Evolutionary conservation across 176 grass and related monocot genomes (phyloP).

Genomic region (Musa beccarii): DNA sequence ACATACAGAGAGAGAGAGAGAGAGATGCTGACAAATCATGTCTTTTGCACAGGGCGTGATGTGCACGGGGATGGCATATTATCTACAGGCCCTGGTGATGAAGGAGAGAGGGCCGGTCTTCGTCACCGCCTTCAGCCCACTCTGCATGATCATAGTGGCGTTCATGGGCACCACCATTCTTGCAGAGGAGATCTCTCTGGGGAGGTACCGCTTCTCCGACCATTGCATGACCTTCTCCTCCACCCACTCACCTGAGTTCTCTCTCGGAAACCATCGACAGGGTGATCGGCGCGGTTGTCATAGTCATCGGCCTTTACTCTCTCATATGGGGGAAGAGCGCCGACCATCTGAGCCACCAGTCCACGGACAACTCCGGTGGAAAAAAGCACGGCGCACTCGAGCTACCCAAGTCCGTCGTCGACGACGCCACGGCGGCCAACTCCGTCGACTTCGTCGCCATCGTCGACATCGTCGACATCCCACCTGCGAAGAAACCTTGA

Average conservation of each 20-base stretch:
- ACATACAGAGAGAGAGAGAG: no score
- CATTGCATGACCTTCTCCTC: no score
- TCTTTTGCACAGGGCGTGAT: constrained; percentile 45
- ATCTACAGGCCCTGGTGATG: constrained; percentile 66
- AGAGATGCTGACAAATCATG: no score
- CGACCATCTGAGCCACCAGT: constrained; percentile 21
- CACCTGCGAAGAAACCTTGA: constrained; percentile 8
- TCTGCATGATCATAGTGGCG: constrained; percentile 87
- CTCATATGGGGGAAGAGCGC: constrained; percentile 12
- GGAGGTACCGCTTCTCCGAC: constrained; percentile 34
- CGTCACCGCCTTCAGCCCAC: constrained; percentile 81
- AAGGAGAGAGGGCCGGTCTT: constrained; percentile 67
- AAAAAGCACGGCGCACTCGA: background rate
- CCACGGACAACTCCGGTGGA: background rate
- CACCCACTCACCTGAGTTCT: no score
- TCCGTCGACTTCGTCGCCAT: constrained; percentile 5
- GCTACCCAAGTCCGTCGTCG: background rate
- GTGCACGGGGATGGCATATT: constrained; percentile 78
- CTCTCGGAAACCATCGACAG: background rate
- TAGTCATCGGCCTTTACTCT: constrained; percentile 27
- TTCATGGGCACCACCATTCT: constrained; percentile 62
- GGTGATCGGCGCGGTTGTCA: constrained; percentile 30
- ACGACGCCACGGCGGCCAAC: background rate
- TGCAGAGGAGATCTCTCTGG: constrained; percentile 57
- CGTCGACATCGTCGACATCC: constrained; percentile 23